These are phyloP conservation scores for Rosa lucieae DNA, from an alignment of 306 rosid genomes.

Conservation along the genomic window DNA sequence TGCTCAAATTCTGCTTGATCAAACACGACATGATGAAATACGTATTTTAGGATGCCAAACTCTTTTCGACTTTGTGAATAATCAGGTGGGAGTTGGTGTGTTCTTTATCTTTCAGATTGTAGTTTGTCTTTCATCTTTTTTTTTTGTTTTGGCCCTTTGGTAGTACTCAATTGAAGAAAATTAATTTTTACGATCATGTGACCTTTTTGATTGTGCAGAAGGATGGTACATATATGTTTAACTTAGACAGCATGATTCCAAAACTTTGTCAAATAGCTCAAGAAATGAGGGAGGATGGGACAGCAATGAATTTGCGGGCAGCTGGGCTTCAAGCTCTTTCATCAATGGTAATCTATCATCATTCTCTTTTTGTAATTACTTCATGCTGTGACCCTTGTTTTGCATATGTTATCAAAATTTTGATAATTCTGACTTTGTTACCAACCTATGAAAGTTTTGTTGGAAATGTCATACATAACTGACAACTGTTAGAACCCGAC, in stretches of 20 bases:
- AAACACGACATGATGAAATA: conserved; percentile 57
- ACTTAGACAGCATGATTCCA: conserved; percentile 56
- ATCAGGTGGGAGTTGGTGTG: conserved; percentile 58
- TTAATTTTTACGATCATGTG: conserved; percentile 4
- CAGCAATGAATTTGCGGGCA: conserved; percentile 39
- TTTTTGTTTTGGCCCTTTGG: neutral
- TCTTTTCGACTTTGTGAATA: conserved; percentile 63
- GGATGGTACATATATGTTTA: conserved; percentile 77
- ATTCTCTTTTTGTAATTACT: conserved; percentile 17
- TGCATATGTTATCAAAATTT: neutral
- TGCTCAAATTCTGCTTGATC: conserved; percentile 69
- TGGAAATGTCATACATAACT: neutral
- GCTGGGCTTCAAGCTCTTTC: conserved; percentile 63
- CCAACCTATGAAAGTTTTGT: neutral
- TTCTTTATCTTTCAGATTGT: conserved; percentile 14
- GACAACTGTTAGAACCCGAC: neutral
- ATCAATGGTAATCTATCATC: conserved; percentile 49
- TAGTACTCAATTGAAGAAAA: neutral
- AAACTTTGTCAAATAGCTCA: conserved; percentile 62
- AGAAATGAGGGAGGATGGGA: conserved; percentile 56
- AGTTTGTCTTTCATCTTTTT: neutral
- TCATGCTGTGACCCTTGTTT: conserved; percentile 10
- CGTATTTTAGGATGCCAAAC: conserved; percentile 68
- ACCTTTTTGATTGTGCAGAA: conserved; percentile 41
- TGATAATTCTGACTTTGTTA: neutral